These are phyloP conservation scores for Rhizopogon rudus DNA, from an alignment of 768 basidiomycete species.

Conservation along the genomic window DNA sequence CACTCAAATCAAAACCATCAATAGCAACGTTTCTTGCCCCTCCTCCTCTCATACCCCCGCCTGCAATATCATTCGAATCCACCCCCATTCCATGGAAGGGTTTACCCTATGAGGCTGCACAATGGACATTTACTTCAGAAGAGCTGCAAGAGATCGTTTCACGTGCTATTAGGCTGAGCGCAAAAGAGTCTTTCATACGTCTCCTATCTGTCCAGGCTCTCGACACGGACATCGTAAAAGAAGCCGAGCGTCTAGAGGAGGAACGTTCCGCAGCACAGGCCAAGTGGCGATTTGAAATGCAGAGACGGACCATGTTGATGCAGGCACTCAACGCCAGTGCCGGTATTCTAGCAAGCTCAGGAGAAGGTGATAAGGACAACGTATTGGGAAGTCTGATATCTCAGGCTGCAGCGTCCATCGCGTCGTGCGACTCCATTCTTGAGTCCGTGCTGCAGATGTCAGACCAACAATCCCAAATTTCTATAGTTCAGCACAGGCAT, in stretches of 20 bases:
- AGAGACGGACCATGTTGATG: slow-evolving; percentile 63
- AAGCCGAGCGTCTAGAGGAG: slow-evolving; percentile 51
- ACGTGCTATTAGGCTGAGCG: slow-evolving; percentile 63
- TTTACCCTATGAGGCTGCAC: slow-evolving; percentile 67
- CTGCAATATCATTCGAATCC: slow-evolving; percentile 52
- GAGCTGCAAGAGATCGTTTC: slow-evolving; percentile 69
- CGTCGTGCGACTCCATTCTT: slow-evolving; percentile 52
- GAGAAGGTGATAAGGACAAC: slow-evolving; percentile 33
- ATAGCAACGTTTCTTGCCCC: slow-evolving; percentile 21
- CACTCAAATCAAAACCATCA: neutral
- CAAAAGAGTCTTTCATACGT: slow-evolving; percentile 66
- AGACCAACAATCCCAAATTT: slow-evolving; percentile 64
- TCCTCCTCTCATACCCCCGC: slow-evolving; percentile 40
- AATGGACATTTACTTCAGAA: slow-evolving; percentile 47
- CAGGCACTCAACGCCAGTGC: slow-evolving; percentile 61
- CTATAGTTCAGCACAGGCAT: slow-evolving; percentile 56
- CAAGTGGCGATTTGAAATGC: slow-evolving; percentile 62
- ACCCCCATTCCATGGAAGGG: slow-evolving; percentile 60
- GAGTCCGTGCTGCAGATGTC: slow-evolving; percentile 51
- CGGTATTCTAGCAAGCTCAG: slow-evolving; percentile 17
- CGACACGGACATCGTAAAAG: slow-evolving; percentile 53
- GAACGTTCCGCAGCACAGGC: slow-evolving; percentile 53
- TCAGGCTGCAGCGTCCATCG: slow-evolving; percentile 57
- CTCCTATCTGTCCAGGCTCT: slow-evolving; percentile 59
- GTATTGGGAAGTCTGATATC: slow-evolving; percentile 38